A percentile compares a stretch with the other conserved stretches of the same genome.
Conservation (phyloP, 2,329 filamentous ascomycete genomes). For the Domatiomyces catenatus region DNA sequence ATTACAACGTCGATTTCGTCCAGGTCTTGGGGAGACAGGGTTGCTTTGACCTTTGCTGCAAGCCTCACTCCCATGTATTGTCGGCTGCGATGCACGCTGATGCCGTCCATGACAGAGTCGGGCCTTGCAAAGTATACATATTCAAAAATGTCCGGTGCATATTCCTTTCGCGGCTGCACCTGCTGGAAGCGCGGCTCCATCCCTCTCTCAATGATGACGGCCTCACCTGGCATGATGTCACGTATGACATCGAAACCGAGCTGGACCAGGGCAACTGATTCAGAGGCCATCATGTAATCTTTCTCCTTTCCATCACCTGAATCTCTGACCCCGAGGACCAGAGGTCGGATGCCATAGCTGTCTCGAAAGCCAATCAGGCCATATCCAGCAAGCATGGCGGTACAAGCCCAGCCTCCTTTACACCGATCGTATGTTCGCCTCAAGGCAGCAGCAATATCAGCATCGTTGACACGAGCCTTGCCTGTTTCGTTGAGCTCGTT, state of each 20-base stretch:
- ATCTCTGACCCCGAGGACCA: constrained; percentile 60
- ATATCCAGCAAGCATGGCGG: constrained; percentile 68
- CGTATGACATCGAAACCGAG: constrained; percentile 62
- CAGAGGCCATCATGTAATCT: constrained; percentile 85
- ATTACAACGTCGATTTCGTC: constrained; percentile 67
- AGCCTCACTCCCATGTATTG: constrained; percentile 77
- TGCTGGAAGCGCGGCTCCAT: constrained; percentile 58
- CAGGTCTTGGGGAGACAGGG: constrained; percentile 53
- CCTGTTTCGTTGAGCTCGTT: constrained; percentile 65
- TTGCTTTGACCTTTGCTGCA: constrained; percentile 53
- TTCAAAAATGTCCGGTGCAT: constrained; percentile 77
- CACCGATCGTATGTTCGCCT: constrained; percentile 57
- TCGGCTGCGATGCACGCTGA: constrained; percentile 68
- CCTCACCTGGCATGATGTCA: constrained; percentile 70
- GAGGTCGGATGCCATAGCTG: constrained; percentile 64
- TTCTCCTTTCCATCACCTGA: constrained; percentile 49
- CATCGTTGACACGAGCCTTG: constrained; percentile 63
- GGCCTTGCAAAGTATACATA: constrained; percentile 77
- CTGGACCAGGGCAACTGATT: constrained; percentile 69
- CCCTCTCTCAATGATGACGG: constrained; percentile 72
- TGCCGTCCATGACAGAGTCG: constrained; percentile 71
- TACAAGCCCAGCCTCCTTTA: constrained; percentile 63
- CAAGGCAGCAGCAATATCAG: constrained; percentile 61
- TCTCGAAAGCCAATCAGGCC: constrained; percentile 70
- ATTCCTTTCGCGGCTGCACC: constrained; percentile 50